Evolutionary conservation across 331 rosid genomes (phyloP), one percentile per base, ranked within the genome.

Genomic region (Acacia pycnantha): DNA sequence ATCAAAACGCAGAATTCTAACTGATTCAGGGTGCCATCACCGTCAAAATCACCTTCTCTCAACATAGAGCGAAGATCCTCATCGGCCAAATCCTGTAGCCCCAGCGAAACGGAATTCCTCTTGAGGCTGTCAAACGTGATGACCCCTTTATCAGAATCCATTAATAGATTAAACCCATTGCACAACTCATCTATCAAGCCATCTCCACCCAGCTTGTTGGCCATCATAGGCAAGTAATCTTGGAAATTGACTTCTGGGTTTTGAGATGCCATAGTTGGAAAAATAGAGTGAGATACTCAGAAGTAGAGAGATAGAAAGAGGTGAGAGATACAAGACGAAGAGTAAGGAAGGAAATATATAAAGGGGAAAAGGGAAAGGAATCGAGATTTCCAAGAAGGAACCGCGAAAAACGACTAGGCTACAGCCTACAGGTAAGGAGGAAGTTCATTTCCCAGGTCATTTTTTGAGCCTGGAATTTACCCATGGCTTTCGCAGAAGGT

Each of bases 1-100:
- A 92, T 94, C 86, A 94, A 82, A 6, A 92, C 94, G 10, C 98
- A 94, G 58, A 94, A 94, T 90, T 94, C 97, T 92, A 92, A 69
- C 86, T 89, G 94, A 77, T 83, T 91, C 46, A 94, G 90, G 0
- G 93, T 96, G 4, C 98, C 96, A 76, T 94, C 97, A 26, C 94
- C 96, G 54, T 94, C 98, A 79, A 84, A 89, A 29, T 94, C 94
- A 44, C 96, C 98, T 81, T 94, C 91, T 29, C 29, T 43, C 54
- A 94, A 8, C 98, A 92, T 94, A 15, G 85, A 88, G 21, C 73
- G 88, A 22, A 94, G 90, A 73, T 94, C 98, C 4, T 82, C 90
- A 76, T 92, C 98, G 22, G 85, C 77, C 54, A 94, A 73, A 6
- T 82, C 95, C 40, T 92, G 88, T 6, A 90, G 81, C 4, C 94